Evolutionary conservation across 208 protist genomes (phyloP).

Genomic region (Strigomonas galati): DNA sequence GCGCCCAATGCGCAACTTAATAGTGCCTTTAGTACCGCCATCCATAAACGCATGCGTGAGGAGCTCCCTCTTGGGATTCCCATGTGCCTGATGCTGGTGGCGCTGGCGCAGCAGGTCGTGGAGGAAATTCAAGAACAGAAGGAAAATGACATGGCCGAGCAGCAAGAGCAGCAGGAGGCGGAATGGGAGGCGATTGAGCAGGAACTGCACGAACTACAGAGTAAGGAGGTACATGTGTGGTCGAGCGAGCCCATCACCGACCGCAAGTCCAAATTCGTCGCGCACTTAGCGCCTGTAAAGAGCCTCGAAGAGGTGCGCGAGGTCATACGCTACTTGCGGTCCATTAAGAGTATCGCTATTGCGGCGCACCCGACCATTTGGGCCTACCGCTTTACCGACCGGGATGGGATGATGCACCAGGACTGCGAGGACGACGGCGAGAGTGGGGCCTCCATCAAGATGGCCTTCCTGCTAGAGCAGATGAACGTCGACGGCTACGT

Average conservation of each 20-base stretch:
- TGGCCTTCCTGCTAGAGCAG: slow-evolving; percentile 87
- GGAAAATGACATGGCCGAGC: slow-evolving; percentile 21
- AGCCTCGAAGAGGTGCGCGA: slow-evolving; percentile 41
- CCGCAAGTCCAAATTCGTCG: slow-evolving; percentile 85
- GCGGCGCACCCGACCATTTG: slow-evolving; percentile 91
- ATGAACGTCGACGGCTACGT: slow-evolving; percentile 78
- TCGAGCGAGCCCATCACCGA: slow-evolving; percentile 59
- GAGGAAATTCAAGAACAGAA: slow-evolving; percentile 40
- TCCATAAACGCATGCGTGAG: slow-evolving; percentile 44
- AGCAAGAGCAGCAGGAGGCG: slow-evolving; percentile 16
- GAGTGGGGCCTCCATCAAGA: slow-evolving; percentile 68
- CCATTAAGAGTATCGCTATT: slow-evolving; percentile 56
- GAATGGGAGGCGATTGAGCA: slow-evolving; percentile 20
- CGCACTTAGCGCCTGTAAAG: slow-evolving; percentile 75
- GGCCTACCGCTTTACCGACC: slow-evolving; percentile 90
- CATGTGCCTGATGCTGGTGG: slow-evolving; percentile 58
- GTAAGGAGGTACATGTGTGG: slow-evolving; percentile 38
- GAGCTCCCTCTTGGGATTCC: slow-evolving; percentile 53
- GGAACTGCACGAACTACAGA: slow-evolving; percentile 3
- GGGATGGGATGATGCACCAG: slow-evolving; percentile 57
- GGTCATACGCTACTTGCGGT: slow-evolving; percentile 55
- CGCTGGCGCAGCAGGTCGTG: slow-evolving; percentile 54
- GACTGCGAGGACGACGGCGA: slow-evolving; percentile 95
- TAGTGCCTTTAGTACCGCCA: slow-evolving; percentile 30
- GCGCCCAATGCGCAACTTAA: slow-evolving; percentile 61